Evolutionary conservation across 768 basidiomycete genomes (phyloP).

Genomic region (Gloeopeniophorella convolvens): DNA sequence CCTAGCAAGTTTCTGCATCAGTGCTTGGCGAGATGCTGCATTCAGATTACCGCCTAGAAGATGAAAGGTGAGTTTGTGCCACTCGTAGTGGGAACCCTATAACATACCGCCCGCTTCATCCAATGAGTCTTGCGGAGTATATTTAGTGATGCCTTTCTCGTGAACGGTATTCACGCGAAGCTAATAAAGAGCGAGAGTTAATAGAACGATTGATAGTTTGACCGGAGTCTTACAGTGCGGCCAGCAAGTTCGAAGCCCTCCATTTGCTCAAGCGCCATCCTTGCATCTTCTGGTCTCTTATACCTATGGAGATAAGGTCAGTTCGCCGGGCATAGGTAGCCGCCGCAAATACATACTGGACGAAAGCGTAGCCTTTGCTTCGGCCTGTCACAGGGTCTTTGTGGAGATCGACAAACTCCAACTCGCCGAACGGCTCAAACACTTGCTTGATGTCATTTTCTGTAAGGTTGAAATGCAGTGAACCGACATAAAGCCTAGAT

Average conservation of each 20-base stretch:
- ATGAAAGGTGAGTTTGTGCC: slow-evolving; percentile 6
- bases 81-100: background rate
- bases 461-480: slow-evolving; percentile 93
- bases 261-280: slow-evolving; percentile 98
- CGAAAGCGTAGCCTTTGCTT: slow-evolving; percentile 97
- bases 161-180: slow-evolving; percentile 89
- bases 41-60: slow-evolving; percentile 88
- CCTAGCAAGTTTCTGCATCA: slow-evolving; percentile 99
- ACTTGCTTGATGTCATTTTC: slow-evolving; percentile 98
- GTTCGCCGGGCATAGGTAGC: background rate
- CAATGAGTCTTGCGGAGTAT: slow-evolving; percentile 70
- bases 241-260: slow-evolving; percentile 98
- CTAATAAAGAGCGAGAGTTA: slow-evolving; percentile 33
- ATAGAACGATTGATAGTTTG: slow-evolving; percentile 14
- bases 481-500: slow-evolving; percentile 88
- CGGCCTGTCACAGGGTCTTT: slow-evolving; percentile 90
- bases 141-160: slow-evolving; percentile 76
- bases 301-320: slow-evolving; percentile 43
- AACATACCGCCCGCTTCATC: slow-evolving; percentile 83
- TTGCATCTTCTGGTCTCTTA: slow-evolving; percentile 86
- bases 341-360: slow-evolving; percentile 58
- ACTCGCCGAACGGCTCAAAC: slow-evolving; percentile 96
- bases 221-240: slow-evolving; percentile 59
- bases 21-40: slow-evolving; percentile 95
- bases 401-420: slow-evolving; percentile 98